Conservation (phyloP, 352 stramenopile species). For the Pilasporangium apinafurcum region DNA sequence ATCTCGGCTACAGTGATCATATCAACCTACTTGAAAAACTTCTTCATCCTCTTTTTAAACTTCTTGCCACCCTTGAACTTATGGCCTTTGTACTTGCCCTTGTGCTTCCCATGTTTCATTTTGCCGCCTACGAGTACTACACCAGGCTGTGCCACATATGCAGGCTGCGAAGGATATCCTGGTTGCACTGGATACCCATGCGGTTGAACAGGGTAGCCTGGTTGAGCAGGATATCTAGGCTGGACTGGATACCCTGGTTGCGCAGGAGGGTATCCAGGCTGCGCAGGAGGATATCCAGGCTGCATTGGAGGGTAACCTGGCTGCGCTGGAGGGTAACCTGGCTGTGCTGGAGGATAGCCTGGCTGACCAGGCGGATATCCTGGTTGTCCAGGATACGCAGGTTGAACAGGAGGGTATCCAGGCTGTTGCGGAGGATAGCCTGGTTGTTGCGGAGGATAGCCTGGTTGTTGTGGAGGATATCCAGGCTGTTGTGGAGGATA, state of each 20-base stretch:
- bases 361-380: slow-evolving; percentile 11
- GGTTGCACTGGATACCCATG: slow-evolving; percentile 9
- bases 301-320: slow-evolving; percentile 9
- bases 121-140: slow-evolving; percentile 17
- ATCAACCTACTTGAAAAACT: no score
- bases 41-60: no score
- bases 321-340: slow-evolving; percentile 5
- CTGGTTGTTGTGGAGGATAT: slow-evolving; percentile 14
- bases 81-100: slow-evolving; percentile 6
- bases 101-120: slow-evolving; percentile 14
- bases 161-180: slow-evolving; percentile 11
- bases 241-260: no score
- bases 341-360: slow-evolving; percentile 9
- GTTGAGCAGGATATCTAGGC: slow-evolving; percentile 7
- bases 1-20: no score
- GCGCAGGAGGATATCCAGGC: slow-evolving; percentile 1
- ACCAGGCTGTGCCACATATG: slow-evolving; percentile 18
- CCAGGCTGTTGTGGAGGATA: slow-evolving; percentile 25
- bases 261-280: slow-evolving; percentile 14
- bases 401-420: slow-evolving; percentile 9
- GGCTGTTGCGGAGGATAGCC: slow-evolving; percentile 7
- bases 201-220: slow-evolving; percentile 10
- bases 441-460: slow-evolving; percentile 9
- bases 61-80: slow-evolving; percentile 13
- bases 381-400: slow-evolving; percentile 6